These are phyloP conservation scores for Erysimum pusillum DNA, from an alignment of 441 rosid genomes.

Conservation along the genomic window DNA sequence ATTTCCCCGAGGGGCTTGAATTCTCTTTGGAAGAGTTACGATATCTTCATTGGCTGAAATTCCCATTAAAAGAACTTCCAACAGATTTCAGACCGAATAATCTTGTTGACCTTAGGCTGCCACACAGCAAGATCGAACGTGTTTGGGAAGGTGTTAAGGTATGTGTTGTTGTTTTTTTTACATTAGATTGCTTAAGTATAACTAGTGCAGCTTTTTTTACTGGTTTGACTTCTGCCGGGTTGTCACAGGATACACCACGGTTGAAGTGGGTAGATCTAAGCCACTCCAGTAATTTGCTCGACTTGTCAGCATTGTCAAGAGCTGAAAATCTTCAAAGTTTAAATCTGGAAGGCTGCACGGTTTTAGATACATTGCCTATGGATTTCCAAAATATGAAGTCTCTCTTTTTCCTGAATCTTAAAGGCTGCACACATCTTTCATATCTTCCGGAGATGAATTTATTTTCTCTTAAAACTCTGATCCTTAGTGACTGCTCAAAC, in stretches of 20 bases:
- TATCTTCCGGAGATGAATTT: constrained; percentile 14
- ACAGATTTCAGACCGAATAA: not conserved
- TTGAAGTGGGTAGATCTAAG: constrained; percentile 28
- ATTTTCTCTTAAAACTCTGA: not conserved
- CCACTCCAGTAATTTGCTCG: not conserved
- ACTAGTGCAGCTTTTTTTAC: not conserved
- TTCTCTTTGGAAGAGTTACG: not conserved
- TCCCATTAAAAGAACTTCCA: constrained; percentile 2
- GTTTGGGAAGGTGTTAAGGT: constrained; percentile 31
- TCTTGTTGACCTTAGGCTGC: constrained; percentile 23
- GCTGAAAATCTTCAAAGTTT: constrained; percentile 6
- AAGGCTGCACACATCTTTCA: constrained; percentile 5
- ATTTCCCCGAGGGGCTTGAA: not conserved
- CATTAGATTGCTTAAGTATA: not conserved
- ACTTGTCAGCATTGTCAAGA: not conserved
- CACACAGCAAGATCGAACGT: not conserved
- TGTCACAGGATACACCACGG: constrained; percentile 4
- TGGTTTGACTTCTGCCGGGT: not conserved
- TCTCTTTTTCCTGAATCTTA: not conserved
- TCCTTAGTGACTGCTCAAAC: constrained; percentile 23
- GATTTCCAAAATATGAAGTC: constrained; percentile 4
- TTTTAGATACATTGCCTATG: not conserved
- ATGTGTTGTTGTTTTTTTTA: not conserved
- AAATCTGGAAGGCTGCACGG: constrained; percentile 32
- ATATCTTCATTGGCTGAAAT: constrained; percentile 7